Conservation (phyloP, 208 protist species). For the Naegleria fowleri region DNA sequence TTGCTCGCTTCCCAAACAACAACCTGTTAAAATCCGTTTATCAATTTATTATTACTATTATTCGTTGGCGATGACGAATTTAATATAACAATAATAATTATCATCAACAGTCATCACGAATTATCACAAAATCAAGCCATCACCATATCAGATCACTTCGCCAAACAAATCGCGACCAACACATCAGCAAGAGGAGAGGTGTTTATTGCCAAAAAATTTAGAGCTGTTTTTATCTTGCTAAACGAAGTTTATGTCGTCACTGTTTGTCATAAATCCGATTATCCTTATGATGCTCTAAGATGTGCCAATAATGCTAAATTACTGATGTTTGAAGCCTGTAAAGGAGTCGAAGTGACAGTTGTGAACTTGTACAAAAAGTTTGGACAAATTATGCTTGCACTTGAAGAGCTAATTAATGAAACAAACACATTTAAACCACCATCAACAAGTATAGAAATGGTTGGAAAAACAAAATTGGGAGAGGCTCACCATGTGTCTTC, state of each 20-base stretch:
- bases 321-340: constrained; percentile 19
- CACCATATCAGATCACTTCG: constrained; percentile 3
- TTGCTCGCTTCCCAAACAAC: no score
- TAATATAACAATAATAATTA: no score
- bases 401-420: constrained; percentile 20
- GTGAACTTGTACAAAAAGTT: background rate
- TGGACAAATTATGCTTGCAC: constrained; percentile 17
- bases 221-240: constrained; percentile 3
- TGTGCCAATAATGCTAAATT: constrained; percentile 17
- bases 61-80: no score
- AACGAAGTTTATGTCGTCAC: constrained; percentile 24
- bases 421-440: constrained; percentile 11
- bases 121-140: constrained; percentile 8
- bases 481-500: background rate
- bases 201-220: background rate
- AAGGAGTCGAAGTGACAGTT: constrained; percentile 14
- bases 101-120: constrained; percentile 1
- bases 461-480: background rate
- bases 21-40: no score
- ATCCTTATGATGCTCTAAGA: constrained; percentile 5
- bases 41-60: no score
- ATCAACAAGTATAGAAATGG: background rate
- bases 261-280: constrained; percentile 6
- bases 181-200: constrained; percentile 2
- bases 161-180: background rate